A percentile compares a stretch with the other conserved stretches of the same genome.
phyloP scores from a whole-genome alignment of 495 filamentous ascomycete species.

The Jackrogersella minutella region DNA sequence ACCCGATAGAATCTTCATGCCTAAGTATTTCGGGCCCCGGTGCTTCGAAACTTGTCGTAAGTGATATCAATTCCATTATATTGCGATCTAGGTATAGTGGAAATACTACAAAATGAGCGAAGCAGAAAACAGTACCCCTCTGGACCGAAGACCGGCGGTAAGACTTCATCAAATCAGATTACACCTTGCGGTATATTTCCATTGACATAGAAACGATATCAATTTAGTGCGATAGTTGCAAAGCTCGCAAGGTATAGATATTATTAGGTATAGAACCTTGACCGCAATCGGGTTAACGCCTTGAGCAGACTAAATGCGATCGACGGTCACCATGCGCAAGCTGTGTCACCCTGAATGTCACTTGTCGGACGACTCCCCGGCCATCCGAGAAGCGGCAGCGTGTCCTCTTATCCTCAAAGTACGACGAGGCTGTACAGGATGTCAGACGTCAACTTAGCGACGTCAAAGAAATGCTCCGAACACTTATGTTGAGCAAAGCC shows the following conservation, averaged over 20 bases:
- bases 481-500: conserved; percentile 13
- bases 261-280: neutral
- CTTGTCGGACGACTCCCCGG: conserved; percentile 36
- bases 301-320: conserved; percentile 39
- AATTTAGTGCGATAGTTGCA: conserved; percentile 42
- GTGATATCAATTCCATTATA: neutral
- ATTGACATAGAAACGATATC: conserved; percentile 1
- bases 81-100: neutral
- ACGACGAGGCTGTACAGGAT: conserved; percentile 42
- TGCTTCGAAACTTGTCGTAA: neutral
- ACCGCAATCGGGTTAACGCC: neutral
- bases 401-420: conserved; percentile 38
- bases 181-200: neutral
- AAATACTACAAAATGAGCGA: conserved; percentile 28
- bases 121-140: conserved; percentile 10
- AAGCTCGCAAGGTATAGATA: conserved; percentile 31
- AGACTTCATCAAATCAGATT: conserved; percentile 15
- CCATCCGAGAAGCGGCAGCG: conserved; percentile 39
- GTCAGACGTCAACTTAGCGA: conserved; percentile 38
- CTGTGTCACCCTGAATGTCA: conserved; percentile 37
- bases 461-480: conserved; percentile 36
- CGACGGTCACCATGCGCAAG: conserved; percentile 39
- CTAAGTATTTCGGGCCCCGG: neutral
- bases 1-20: conserved; percentile 13
- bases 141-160: conserved; percentile 40